A percentile compares a stretch with the other conserved stretches of the same genome.
Conservation (phyloP, 1,284 basidiomycete species). For the Cryptococcus floricola region DNA sequence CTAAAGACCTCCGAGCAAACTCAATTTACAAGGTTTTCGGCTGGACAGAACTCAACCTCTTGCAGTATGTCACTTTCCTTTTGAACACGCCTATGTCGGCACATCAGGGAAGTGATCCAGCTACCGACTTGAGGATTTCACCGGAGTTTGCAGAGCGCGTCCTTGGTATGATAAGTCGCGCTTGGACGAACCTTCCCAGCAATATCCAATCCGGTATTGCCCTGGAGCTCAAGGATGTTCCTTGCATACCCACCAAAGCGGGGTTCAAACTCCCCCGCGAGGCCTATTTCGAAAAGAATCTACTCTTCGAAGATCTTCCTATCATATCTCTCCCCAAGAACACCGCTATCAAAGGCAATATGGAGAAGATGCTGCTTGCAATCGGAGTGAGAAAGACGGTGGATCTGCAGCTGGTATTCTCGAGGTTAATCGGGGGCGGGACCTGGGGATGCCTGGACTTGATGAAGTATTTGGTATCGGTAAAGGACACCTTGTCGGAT, state of each 20-base stretch:
- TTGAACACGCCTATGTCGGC: constrained; percentile 54
- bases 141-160: constrained; percentile 79
- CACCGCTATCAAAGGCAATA: constrained; percentile 61
- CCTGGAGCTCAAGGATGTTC: constrained; percentile 58
- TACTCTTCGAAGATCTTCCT: constrained; percentile 83
- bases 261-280: constrained; percentile 73
- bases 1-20: constrained; percentile 60
- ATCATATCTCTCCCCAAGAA: constrained; percentile 73
- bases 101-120: constrained; percentile 48
- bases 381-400: constrained; percentile 89
- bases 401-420: constrained; percentile 81
- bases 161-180: constrained; percentile 64
- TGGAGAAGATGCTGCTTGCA: constrained; percentile 72
- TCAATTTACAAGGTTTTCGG: constrained; percentile 63
- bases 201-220: constrained; percentile 60
- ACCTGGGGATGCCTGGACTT: constrained; percentile 53
- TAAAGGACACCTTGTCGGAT: constrained; percentile 64
- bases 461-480: constrained; percentile 84
- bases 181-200: constrained; percentile 69
- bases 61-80: constrained; percentile 73
- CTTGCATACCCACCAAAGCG: constrained; percentile 78
- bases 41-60: constrained; percentile 74
- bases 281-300: constrained; percentile 82
- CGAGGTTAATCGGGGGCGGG: constrained; percentile 49
- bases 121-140: constrained; percentile 66